These are phyloP conservation scores for Boletus rubescentipes DNA, from an alignment of 768 basidiomycete species.

Conservation along the genomic window DNA sequence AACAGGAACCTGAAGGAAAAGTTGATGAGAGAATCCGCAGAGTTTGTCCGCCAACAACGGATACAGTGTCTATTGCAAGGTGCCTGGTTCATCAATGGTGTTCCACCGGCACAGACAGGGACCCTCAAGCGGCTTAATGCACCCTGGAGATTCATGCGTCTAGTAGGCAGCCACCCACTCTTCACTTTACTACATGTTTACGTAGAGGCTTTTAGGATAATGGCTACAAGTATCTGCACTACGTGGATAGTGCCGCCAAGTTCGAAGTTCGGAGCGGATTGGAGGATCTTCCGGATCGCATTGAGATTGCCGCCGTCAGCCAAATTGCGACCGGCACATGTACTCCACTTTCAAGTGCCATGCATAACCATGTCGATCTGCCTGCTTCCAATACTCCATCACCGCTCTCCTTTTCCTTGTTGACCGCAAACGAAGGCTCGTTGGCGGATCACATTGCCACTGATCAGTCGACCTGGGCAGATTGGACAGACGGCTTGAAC, in stretches of 20 bases:
- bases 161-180: slow-evolving; percentile 47
- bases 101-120: slow-evolving; percentile 47
- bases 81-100: slow-evolving; percentile 88
- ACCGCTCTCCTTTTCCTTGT: slow-evolving; percentile 73
- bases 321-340: slow-evolving; percentile 80
- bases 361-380: slow-evolving; percentile 60
- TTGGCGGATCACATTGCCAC: slow-evolving; percentile 79
- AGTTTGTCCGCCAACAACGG: slow-evolving; percentile 86
- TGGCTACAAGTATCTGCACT: slow-evolving; percentile 78
- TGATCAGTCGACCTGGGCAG: slow-evolving; percentile 78
- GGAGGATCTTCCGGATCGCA: slow-evolving; percentile 85
- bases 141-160: slow-evolving; percentile 85
- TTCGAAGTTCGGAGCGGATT: slow-evolving; percentile 76
- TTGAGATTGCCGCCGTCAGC: slow-evolving; percentile 76
- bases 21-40: slow-evolving; percentile 85
- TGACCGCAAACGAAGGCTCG: slow-evolving; percentile 67
- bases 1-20: slow-evolving; percentile 80
- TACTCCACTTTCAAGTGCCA: slow-evolving; percentile 61
- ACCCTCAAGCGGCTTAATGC: slow-evolving; percentile 54
- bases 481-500: slow-evolving; percentile 93
- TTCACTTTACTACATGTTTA: background rate
- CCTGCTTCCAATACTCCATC: slow-evolving; percentile 58
- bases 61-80: slow-evolving; percentile 87
- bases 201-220: slow-evolving; percentile 54
- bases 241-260: slow-evolving; percentile 77